Evolutionary conservation across 2,329 filamentous ascomycete genomes (phyloP), one percentile per base, ranked within the genome.

Genomic region (Meredithiella fracta): DNA sequence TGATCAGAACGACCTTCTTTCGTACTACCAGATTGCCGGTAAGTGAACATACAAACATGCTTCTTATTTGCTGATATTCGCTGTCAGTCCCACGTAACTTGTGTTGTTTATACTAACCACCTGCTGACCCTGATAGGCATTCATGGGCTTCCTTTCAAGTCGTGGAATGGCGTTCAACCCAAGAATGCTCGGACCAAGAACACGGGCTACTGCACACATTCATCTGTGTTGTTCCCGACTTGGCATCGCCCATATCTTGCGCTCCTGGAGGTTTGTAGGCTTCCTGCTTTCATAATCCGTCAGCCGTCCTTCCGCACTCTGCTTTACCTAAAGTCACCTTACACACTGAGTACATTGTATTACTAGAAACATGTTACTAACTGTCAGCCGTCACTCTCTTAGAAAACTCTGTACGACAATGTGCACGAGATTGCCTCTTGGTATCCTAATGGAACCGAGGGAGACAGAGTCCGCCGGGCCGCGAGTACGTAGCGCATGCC

Each of bases 221-320:
- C 74, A 23, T 85, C 84, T 1, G 79, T 83, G 42, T 70, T 92
- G 15, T 92, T 94, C 65, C 79, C 83, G 40, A 76, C 82, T 40
- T 94, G 88, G 88, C 88, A 94, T 72, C 78, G 88, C 52, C 85
- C 86, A 1, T 94, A 91, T 66, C 71, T 92, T 58, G 75, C 73
- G 29, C 66, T 80, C 53, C 78, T 77, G 57, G 77, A 80, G 71
- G 77, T 76, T 59, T 58, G 64, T 38, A 1, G n/a, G 14, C 34
- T 31, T 3, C 34, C 31, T 8, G 15, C 17, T 20, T 34, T 47
- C 11, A 17, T 11, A 29, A n/a, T n/a, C n/a, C n/a, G n/a, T n/a
- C n/a, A n/a, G n/a, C n/a, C n/a, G n/a, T 26, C 22, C 20, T 20
- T 20, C 47, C 9, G 20, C 3, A 4, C 44, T 23, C 23, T 26